Base-by-base conservation (phyloP, 768 basidiomycete genomes). In the Boletus rubroflammeus region DNA sequence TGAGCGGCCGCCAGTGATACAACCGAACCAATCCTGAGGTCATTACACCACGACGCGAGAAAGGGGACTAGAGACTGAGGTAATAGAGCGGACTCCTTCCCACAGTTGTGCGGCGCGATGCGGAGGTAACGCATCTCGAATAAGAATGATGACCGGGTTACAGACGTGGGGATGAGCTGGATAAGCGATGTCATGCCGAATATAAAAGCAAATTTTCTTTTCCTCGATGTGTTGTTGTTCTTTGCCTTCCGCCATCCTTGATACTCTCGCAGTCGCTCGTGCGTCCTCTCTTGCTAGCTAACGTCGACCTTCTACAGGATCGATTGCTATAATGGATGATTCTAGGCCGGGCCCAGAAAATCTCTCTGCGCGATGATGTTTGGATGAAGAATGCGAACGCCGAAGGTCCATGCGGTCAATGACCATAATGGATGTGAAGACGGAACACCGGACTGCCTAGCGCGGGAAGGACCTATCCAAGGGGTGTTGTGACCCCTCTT, bases 11-110 rank as follows among this genome's bases (percentile, higher is more conserved):
- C 34, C 32, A n/a, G 3, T 43, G 6, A 19, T 13, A 17, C 26
- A 25, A 23, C 6, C 15, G 29, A 39, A 3, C 47, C 26, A 19
- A 8, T 31, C 25, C 28, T 29, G 17, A 21, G n/a, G 36, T 5
- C 5, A 38, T 35, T 17, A 39, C 19, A 44, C 34, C 45, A 38
- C 11, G 25, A 35, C 14, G 13, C 29, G 39, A 44, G 48, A 46
- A 48, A 19, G n/a, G n/a, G 10, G 38, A 35, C 2, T 9, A 10
- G 31, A 19, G 8, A 40, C 21, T 10, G 36, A 36, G 47, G 45
- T 13, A 26, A 57, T 61, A 51, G 49, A 55, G 23, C 48, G 53
- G 51, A 40, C 17, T 17, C 39, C 21, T 57, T 55, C 54, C 31
- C 53, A 53, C 29, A 32, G 14, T 26, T 35, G 31, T 6, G 35